A percentile compares a stretch with the other conserved stretches of the same genome.
Conservation (phyloP, 495 filamentous ascomycete genomes). For the Annulohypoxylon moriforme region DNA sequence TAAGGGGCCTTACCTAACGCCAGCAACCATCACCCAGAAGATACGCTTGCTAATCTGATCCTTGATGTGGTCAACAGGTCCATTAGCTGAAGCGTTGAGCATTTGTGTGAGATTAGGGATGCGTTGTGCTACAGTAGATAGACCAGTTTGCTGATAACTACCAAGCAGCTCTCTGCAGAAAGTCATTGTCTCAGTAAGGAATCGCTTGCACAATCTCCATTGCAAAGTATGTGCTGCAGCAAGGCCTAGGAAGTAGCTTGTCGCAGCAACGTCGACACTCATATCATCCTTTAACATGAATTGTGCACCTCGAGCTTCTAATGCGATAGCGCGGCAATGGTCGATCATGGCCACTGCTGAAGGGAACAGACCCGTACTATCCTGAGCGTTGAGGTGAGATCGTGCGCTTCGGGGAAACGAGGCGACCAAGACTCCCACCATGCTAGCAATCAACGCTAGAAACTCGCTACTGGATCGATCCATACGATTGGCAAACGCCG, state of each 20-base stretch:
- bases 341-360: constrained; percentile 78
- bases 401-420: constrained; percentile 85
- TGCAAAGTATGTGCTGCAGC: constrained; percentile 77
- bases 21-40: constrained; percentile 81
- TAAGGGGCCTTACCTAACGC: constrained; percentile 61
- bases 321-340: constrained; percentile 76
- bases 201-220: constrained; percentile 72
- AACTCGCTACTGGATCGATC: constrained; percentile 76
- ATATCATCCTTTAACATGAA: constrained; percentile 74
- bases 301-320: constrained; percentile 74
- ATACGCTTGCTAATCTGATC: constrained; percentile 82
- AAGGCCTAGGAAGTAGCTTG: constrained; percentile 84
- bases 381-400: constrained; percentile 72
- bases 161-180: constrained; percentile 77
- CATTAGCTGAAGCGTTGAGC: constrained; percentile 44
- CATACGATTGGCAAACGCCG: constrained; percentile 74
- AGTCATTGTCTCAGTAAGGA: constrained; percentile 77
- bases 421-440: constrained; percentile 80
- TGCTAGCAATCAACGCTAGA: constrained; percentile 80
- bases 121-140: not conserved
- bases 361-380: constrained; percentile 67
- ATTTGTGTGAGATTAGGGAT: constrained; percentile 16
- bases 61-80: constrained; percentile 71
- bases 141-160: constrained; percentile 30
- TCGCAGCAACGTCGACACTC: constrained; percentile 82